These are phyloP conservation scores for Aspergillus chevalieri DNA, from an alignment of 2,329 filamentous ascomycete genomes.

Conservation along the genomic window DNA sequence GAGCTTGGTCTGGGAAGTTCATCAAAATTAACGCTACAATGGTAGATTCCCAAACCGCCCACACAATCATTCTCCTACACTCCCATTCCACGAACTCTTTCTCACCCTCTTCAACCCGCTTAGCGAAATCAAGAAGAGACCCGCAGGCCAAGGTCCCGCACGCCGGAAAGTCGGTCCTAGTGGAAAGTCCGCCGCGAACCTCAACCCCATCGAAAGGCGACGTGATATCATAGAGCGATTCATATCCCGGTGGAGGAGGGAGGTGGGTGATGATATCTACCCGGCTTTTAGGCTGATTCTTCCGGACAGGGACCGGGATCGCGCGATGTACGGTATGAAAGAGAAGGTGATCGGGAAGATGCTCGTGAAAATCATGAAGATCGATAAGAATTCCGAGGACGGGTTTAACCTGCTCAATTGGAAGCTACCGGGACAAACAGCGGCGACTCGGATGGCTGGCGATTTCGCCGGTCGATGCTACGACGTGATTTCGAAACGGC, in stretches of 20 bases:
- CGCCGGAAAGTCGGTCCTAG: constrained; percentile 56
- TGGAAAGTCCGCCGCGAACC: constrained; percentile 42
- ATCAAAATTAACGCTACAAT: constrained; percentile 3
- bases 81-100: constrained; percentile 76
- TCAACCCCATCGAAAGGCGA: constrained; percentile 70
- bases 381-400: constrained; percentile 85
- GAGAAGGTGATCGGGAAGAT: constrained; percentile 86
- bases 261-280: constrained; percentile 89
- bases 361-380: constrained; percentile 86
- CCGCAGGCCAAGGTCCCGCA: constrained; percentile 48
- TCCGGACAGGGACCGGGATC: constrained; percentile 85
- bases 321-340: constrained; percentile 89
- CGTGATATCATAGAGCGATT: constrained; percentile 78
- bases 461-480: constrained; percentile 89
- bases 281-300: constrained; percentile 87
- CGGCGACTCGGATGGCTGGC: constrained; percentile 63
- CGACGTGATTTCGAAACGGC: constrained; percentile 77
- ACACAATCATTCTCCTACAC: constrained; percentile 69
- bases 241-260: constrained; percentile 75
- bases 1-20: no score
- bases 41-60: constrained; percentile 74
- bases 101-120: constrained; percentile 73
- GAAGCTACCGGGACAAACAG: constrained; percentile 74
- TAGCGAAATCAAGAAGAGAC: constrained; percentile 69
- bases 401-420: constrained; percentile 80